phyloP scores from a whole-genome alignment of 2,329 filamentous ascomycete species.

The Sporothrix protearum region DNA sequence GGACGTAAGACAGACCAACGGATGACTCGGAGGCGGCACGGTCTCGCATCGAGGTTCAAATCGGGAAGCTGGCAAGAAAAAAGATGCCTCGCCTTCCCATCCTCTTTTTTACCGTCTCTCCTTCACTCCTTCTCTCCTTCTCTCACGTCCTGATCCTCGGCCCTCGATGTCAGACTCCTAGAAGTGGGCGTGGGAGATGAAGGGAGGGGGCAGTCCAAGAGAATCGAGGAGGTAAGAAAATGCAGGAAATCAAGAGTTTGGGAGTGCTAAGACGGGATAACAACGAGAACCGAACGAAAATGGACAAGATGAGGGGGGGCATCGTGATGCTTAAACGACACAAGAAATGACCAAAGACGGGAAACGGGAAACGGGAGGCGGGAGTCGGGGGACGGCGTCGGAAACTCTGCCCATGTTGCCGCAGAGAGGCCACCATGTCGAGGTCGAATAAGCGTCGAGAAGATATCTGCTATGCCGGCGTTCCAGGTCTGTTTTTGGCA shows the following conservation, averaged over 20 bases:
- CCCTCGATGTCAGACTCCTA: not conserved
- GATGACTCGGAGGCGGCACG: not conserved
- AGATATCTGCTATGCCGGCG: not conserved
- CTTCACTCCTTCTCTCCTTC: no score
- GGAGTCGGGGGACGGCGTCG: not conserved
- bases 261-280: not conserved
- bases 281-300: not conserved
- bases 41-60: not conserved
- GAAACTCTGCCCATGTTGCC: conserved; percentile 4
- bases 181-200: not conserved
- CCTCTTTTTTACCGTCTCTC: not conserved
- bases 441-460: not conserved
- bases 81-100: not conserved
- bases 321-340: not conserved
- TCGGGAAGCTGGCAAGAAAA: not conserved
- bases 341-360: no score
- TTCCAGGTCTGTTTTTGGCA: not conserved
- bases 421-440: not conserved
- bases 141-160: not conserved
- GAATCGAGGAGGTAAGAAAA: not conserved
- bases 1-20: not conserved
- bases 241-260: not conserved
- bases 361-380: not conserved
- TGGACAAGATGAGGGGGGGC: not conserved
- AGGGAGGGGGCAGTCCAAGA: not conserved